These are phyloP conservation scores for Aegilops tauschii DNA, from an alignment of 176 grass and related monocot species.

Conservation along the genomic window DNA sequence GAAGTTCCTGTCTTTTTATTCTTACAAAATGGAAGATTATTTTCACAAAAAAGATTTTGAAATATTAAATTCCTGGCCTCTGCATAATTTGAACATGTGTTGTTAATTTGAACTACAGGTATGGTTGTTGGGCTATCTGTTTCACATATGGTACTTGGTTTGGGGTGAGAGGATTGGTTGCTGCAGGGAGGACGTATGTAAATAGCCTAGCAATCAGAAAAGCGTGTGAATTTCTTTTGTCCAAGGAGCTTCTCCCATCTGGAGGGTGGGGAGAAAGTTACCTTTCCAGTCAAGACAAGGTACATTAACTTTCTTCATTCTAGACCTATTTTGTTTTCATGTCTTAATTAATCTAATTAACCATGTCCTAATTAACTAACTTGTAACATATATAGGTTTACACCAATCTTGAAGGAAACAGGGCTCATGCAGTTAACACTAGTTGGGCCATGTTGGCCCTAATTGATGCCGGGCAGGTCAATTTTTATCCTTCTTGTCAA, in stretches of 20 bases:
- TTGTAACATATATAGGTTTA: constrained; percentile 51
- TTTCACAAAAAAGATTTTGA: no score
- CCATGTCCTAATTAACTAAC: not conserved
- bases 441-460: constrained; percentile 79
- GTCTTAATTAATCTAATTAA: not conserved
- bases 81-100: not conserved
- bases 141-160: not conserved
- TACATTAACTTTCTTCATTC: not conserved
- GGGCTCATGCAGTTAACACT: constrained; percentile 83
- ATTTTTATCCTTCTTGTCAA: not conserved
- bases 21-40: not conserved
- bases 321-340: not conserved
- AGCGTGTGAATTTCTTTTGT: constrained; percentile 57
- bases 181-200: constrained; percentile 35
- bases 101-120: not conserved
- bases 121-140: not conserved
- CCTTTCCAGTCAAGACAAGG: constrained; percentile 68
- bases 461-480: constrained; percentile 81
- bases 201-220: constrained; percentile 36
- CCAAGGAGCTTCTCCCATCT: constrained; percentile 31
- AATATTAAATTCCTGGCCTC: no score
- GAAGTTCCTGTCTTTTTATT: not conserved
- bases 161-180: constrained; percentile 40
- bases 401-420: constrained; percentile 72
- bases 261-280: constrained; percentile 62